Evolutionary conservation across 495 filamentous ascomycete genomes (phyloP).

Genomic region (Trichoderma orchidacearum): DNA sequence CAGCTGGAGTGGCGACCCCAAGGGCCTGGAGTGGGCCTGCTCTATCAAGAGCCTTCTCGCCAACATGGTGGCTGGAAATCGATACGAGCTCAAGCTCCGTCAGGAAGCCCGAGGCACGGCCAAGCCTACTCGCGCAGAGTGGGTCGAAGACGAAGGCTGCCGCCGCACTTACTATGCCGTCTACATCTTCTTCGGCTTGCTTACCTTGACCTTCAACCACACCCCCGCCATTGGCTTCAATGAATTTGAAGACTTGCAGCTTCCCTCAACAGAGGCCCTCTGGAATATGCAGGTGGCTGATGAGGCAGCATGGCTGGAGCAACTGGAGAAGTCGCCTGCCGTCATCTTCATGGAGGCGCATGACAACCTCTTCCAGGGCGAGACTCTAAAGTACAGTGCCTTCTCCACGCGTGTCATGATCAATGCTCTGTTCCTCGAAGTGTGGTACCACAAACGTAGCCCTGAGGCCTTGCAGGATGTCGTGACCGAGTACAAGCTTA

Average conservation of each 20-base stretch:
- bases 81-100: slow-evolving; percentile 88
- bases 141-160: slow-evolving; percentile 95
- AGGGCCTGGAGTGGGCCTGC: slow-evolving; percentile 96
- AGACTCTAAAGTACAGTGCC: slow-evolving; percentile 83
- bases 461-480: slow-evolving; percentile 93
- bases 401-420: slow-evolving; percentile 98
- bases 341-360: slow-evolving; percentile 88
- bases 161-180: slow-evolving; percentile 97
- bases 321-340: slow-evolving; percentile 50
- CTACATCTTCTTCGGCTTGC: slow-evolving; percentile 95
- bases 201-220: slow-evolving; percentile 95
- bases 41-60: slow-evolving; percentile 95
- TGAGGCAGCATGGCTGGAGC: slow-evolving; percentile 72
- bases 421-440: slow-evolving; percentile 95
- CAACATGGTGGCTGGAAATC: slow-evolving; percentile 97
- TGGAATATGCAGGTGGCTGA: slow-evolving; percentile 81
- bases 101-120: slow-evolving; percentile 73
- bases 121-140: slow-evolving; percentile 69
- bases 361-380: slow-evolving; percentile 87
- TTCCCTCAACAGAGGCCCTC: slow-evolving; percentile 86
- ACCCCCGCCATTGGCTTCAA: slow-evolving; percentile 94
- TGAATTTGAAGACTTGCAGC: slow-evolving; percentile 84
- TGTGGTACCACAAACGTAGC: slow-evolving; percentile 97
- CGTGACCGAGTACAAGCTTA: slow-evolving; percentile 95
- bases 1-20: slow-evolving; percentile 97